phyloP scores from a whole-genome alignment of 768 basidiomycete genomes.

The Calocybe cyanea region DNA sequence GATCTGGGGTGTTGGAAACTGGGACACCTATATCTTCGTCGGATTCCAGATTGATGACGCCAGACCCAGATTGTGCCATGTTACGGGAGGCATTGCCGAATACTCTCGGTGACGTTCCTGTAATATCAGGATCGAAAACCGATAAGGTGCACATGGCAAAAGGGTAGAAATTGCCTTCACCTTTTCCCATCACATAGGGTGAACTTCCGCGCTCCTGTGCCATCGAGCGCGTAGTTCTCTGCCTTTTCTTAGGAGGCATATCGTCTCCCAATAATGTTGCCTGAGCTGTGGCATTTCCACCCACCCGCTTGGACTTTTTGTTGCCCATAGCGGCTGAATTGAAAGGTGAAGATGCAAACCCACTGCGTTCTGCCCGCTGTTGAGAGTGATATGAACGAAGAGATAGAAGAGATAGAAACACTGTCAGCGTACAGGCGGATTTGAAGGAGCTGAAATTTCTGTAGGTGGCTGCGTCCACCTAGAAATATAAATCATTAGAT shows the following conservation, averaged over 20 bases:
- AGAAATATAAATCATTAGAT: no score
- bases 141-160: not conserved
- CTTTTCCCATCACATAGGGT: not conserved
- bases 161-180: not conserved
- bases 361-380: not conserved
- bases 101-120: slow-evolving; percentile 1
- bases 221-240: not conserved
- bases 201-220: no score
- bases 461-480: slow-evolving; percentile 10
- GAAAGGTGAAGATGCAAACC: not conserved
- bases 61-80: not conserved
- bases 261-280: not conserved
- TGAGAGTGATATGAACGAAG: no score
- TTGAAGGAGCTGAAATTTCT: not conserved
- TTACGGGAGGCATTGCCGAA: not conserved
- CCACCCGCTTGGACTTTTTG: not conserved
- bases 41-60: slow-evolving; percentile 2
- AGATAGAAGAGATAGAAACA: not conserved
- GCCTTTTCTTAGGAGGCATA: not conserved
- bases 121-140: not conserved
- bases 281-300: not conserved
- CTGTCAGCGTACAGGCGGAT: not conserved
- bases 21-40: slow-evolving; percentile 8
- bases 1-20: slow-evolving; percentile 5
- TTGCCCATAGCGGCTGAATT: not conserved